These are phyloP conservation scores for Septoria linicola DNA, from an alignment of 2,329 filamentous ascomycete genomes.

Conservation along the genomic window DNA sequence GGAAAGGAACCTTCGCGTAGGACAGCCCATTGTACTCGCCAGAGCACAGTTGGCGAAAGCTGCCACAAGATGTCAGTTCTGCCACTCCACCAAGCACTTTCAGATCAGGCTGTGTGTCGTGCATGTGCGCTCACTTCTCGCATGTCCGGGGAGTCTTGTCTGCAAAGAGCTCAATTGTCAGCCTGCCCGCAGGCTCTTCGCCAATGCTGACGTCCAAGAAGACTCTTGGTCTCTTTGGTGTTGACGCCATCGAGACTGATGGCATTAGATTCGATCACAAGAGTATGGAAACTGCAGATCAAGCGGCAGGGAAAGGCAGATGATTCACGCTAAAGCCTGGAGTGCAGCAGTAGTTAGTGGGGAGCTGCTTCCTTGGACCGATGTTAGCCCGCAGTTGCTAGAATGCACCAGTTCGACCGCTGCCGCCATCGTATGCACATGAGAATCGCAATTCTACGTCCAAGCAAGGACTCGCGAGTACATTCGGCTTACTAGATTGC, in stretches of 20 bases:
- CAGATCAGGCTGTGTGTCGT: no score
- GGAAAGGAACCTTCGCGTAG: constrained; percentile 42
- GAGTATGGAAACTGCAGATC: background rate
- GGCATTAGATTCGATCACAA: background rate
- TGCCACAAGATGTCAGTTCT: constrained; percentile 28
- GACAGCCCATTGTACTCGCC: constrained; percentile 40
- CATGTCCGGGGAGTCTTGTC: constrained; percentile 48
- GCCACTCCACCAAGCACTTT: no score
- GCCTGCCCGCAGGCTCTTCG: constrained; percentile 43
- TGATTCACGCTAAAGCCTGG: background rate
- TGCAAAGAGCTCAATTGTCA: constrained; percentile 48
- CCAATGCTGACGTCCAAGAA: constrained; percentile 46
- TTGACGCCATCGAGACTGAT: constrained; percentile 21
- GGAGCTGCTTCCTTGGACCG: no score
- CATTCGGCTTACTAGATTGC: no score
- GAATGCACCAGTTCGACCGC: no score
- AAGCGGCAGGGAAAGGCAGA: background rate
- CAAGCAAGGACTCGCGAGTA: no score
- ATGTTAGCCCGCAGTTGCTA: no score
- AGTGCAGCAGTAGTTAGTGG: background rate
- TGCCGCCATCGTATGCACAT: no score
- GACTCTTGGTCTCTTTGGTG: constrained; percentile 38
- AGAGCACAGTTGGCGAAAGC: constrained; percentile 48
- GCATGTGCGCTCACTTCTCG: constrained; percentile 44
- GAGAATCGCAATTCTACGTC: no score